Conservation (phyloP, 495 filamentous ascomycete genomes). For the Aeminium ludgeri region DNA sequence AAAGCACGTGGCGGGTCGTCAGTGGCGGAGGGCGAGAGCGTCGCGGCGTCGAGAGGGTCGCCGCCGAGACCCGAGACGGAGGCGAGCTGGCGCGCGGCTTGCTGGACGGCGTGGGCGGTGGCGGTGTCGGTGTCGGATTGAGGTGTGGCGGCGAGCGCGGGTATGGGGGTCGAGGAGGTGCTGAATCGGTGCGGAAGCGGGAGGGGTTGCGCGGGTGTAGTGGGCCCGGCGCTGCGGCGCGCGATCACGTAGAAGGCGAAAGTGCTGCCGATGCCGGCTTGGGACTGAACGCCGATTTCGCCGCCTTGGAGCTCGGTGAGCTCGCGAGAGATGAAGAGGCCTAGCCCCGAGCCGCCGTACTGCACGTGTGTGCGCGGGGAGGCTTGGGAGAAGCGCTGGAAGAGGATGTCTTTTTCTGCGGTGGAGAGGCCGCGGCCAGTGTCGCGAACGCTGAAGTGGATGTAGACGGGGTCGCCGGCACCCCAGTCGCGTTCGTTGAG, state of each 20-base stretch:
- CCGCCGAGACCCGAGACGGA: too few species aligned
- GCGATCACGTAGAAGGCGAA: constrained; percentile 73
- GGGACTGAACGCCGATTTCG: constrained; percentile 62
- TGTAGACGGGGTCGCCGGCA: constrained; percentile 44
- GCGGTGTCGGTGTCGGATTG: too few species aligned
- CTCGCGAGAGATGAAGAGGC: constrained; percentile 64
- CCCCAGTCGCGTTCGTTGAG: constrained; percentile 49
- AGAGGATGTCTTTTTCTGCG: constrained; percentile 56
- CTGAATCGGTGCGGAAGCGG: too few species aligned
- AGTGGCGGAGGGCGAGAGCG: too few species aligned
- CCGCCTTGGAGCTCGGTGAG: constrained; percentile 70
- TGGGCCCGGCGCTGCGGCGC: constrained; percentile 27
- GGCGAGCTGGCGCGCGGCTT: too few species aligned
- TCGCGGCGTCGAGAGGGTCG: too few species aligned
- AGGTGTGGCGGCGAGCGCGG: too few species aligned
- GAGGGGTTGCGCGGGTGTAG: too few species aligned
- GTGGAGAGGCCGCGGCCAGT: constrained; percentile 61
- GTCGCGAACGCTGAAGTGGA: constrained; percentile 61
- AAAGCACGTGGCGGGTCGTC: too few species aligned
- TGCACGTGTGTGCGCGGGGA: constrained; percentile 61
- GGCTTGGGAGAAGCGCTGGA: constrained; percentile 68
- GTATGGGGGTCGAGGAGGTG: too few species aligned
- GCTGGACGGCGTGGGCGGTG: too few species aligned
- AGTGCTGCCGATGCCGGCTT: constrained; percentile 55
- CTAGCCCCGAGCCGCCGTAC: constrained; percentile 70